phyloP scores from a whole-genome alignment of 148 eudicot genomes.

The Chenopodium quinoa region DNA sequence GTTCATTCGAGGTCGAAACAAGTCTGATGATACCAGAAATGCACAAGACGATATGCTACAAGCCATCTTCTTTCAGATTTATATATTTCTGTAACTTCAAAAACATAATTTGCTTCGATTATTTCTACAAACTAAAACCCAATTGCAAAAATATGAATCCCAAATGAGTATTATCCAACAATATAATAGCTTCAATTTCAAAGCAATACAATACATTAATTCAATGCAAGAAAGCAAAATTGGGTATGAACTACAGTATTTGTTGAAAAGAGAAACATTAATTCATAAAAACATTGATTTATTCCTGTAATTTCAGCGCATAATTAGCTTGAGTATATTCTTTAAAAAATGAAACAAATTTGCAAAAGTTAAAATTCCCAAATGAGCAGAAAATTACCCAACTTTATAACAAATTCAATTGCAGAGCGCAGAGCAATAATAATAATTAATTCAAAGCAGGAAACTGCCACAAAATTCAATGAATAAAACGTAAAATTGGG shows the following conservation, averaged over 20 bases:
- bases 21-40: slow-evolving; percentile 37
- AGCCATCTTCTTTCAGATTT: slow-evolving; percentile 29
- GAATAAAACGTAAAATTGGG: neutral
- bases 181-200: neutral
- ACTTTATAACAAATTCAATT: neutral
- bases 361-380: neutral
- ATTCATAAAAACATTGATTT: no score
- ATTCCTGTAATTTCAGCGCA: no score
- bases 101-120: neutral
- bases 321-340: no score
- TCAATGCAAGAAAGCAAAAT: neutral
- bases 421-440: neutral
- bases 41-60: slow-evolving; percentile 44
- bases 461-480: neutral
- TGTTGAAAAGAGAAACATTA: no score
- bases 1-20: slow-evolving; percentile 25
- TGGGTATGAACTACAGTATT: no score
- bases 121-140: neutral
- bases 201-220: neutral
- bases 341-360: neutral
- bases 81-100: slow-evolving; percentile 8
- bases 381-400: neutral
- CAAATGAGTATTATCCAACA: neutral
- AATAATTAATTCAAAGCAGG: neutral
- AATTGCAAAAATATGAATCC: neutral